Evolutionary conservation across 2,329 filamentous ascomycete species (phyloP).

Genomic region (Lachnellula arida): DNA sequence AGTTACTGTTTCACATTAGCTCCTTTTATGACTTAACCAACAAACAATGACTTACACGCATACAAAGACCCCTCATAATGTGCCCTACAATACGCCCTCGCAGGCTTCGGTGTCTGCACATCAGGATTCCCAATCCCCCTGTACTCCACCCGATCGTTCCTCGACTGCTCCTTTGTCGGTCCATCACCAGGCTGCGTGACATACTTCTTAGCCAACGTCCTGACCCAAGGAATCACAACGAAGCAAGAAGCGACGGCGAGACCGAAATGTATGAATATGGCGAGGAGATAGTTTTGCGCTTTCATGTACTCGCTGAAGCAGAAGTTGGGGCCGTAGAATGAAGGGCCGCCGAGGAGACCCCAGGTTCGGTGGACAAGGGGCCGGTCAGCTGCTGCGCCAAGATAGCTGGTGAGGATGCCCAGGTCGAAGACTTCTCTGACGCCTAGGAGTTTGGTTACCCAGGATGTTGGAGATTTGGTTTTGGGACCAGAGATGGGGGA

Average conservation of each 20-base stretch:
- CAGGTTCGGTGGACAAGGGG: constrained; percentile 57
- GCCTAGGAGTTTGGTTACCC: constrained; percentile 46
- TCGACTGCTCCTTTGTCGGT: constrained; percentile 46
- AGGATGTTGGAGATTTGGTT: constrained; percentile 26
- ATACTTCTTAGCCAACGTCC: constrained; percentile 40
- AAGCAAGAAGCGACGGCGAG: constrained; percentile 42
- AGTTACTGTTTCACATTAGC: constrained; percentile 47
- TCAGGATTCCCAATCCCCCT: constrained; percentile 61
- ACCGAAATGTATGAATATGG: constrained; percentile 46
- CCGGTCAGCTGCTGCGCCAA: constrained; percentile 46
- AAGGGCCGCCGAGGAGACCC: constrained; percentile 47
- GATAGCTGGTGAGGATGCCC: constrained; percentile 51
- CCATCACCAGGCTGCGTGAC: constrained; percentile 54
- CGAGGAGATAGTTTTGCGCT: constrained; percentile 45
- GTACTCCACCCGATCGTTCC: constrained; percentile 58
- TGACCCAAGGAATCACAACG: constrained; percentile 31
- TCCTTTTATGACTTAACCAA: background rate
- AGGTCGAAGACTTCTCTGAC: constrained; percentile 45
- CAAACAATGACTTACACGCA: constrained; percentile 44
- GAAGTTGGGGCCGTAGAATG: constrained; percentile 59
- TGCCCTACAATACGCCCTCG: constrained; percentile 47
- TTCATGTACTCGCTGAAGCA: constrained; percentile 51
- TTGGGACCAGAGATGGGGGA: constrained; percentile 47
- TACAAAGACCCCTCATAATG: constrained; percentile 60
- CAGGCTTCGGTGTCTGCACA: constrained; percentile 32